A percentile compares a stretch with the other conserved stretches of the same genome.
Conservation (phyloP, 805 yeast genomes). For the Brettanomyces sp. region DNA sequence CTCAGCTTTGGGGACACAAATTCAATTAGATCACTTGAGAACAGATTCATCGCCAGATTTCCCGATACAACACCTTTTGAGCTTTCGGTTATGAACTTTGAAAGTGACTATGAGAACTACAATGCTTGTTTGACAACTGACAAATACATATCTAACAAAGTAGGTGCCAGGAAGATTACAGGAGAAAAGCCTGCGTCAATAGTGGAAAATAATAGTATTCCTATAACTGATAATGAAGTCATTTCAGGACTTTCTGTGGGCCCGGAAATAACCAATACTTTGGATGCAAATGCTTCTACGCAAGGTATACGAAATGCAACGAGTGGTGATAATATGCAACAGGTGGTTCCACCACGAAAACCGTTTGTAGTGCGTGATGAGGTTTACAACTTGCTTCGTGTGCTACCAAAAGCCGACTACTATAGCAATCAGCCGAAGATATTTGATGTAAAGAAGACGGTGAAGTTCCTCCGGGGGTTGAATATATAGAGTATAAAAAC, state of each 20-base stretch:
- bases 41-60: constrained; percentile 55
- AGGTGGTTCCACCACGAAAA: neutral
- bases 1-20: constrained; percentile 60
- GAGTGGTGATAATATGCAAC: neutral
- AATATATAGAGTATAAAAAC: neutral
- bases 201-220: neutral
- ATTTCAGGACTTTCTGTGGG: neutral
- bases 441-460: constrained; percentile 48
- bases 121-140: constrained; percentile 29
- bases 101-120: constrained; percentile 13
- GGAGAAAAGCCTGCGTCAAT: neutral
- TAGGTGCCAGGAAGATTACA: constrained; percentile 4
- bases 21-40: constrained; percentile 57
- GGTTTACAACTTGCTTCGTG: constrained; percentile 40
- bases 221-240: neutral
- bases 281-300: neutral
- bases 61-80: constrained; percentile 41
- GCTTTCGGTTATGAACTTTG: constrained; percentile 12
- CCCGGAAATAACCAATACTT: too few species aligned
- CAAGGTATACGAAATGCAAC: neutral
- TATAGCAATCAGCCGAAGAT: constrained; percentile 37
- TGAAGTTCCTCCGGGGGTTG: constrained; percentile 17
- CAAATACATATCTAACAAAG: constrained; percentile 9
- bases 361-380: constrained; percentile 30
- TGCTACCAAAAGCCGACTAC: constrained; percentile 52